Evolutionary conservation across 208 protist genomes (phyloP), one percentile per base, ranked within the genome.

Genomic region (Leishmania gerbilli): DNA sequence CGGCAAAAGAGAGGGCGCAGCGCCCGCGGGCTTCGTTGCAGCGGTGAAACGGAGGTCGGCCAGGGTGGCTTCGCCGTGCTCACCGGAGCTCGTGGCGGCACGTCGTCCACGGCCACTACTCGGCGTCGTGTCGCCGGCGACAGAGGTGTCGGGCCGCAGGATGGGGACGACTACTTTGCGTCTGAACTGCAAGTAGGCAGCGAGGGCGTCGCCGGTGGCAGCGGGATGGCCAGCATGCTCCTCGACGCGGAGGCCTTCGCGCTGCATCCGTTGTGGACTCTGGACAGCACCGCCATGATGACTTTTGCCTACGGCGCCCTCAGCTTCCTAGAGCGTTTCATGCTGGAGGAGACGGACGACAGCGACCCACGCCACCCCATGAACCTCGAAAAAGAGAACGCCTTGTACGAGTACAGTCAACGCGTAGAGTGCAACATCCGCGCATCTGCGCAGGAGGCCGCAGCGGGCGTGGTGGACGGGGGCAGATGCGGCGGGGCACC

Each of bases 291-390:
- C 74, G 88, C 91, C 8, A 84, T 97, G 65, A 81, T 79, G 21
- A 85, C 85, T 24, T 96, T 94, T 72, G 88, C 92, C 49, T 92
- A 92, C 84, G 87, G 90, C 31, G 80, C 88, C 37, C 88, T 97
- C 17, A 83, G 88, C 71, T 97, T 92, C 74, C 83, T 97, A 51
- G 85, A 79, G 40, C 89, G 91, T 7, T 79, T 97, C 69, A 86
- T 95, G 71, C 85, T 97, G 60, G 88, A 96, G 49, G 88, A 88
- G 55, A 81, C 87, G 79, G 95, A 97, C 81, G 95, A 96, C 79
- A 76, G 83, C 78, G 95, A 97, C 77, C 89, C 91, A 21, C 85
- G 92, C 56, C 80, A 93, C 74, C 87, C 87, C 31, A 92, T 95
- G 80, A 94, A 94, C 81, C 85, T 92, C 19, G 84, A 90, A 60